Percentiles rank a stretch among this genome's conserved stretches.
These are phyloP conservation scores for Vigna radiata DNA, from an alignment of 306 rosid species.

Conservation along the genomic window DNA sequence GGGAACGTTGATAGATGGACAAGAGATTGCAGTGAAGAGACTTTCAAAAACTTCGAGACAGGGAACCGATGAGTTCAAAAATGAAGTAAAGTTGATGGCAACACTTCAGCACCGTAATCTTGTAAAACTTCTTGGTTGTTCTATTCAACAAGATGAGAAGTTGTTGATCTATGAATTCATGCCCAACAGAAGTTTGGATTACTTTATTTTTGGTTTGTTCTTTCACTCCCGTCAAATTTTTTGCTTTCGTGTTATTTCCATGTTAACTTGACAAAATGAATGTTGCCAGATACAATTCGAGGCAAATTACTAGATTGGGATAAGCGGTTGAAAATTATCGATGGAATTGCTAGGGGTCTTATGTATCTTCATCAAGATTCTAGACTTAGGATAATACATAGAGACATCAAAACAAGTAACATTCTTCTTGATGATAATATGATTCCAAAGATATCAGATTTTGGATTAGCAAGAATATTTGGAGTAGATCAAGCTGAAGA, in stretches of 20 bases:
- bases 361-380: constrained; percentile 30
- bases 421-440: constrained; percentile 29
- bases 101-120: constrained; percentile 41
- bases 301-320: constrained; percentile 11
- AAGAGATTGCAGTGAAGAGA: constrained; percentile 14
- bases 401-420: constrained; percentile 36
- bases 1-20: background rate
- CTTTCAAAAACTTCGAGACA: constrained; percentile 1
- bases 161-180: constrained; percentile 28
- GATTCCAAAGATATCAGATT: constrained; percentile 40
- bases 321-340: constrained; percentile 1
- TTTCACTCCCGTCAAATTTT: background rate
- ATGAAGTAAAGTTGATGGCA: constrained; percentile 38
- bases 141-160: constrained; percentile 30
- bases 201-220: constrained; percentile 33
- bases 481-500: constrained; percentile 28
- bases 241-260: background rate
- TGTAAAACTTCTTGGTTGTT: constrained; percentile 37
- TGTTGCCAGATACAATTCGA: background rate
- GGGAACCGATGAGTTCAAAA: constrained; percentile 30
- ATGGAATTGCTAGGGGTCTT: constrained; percentile 17
- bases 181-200: constrained; percentile 41
- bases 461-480: constrained; percentile 35
- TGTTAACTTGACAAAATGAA: background rate
- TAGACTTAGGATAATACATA: constrained; percentile 20